Evolutionary conservation across 805 yeast genomes (phyloP).

Genomic region (Vanderwaltozyma yarrowii): DNA sequence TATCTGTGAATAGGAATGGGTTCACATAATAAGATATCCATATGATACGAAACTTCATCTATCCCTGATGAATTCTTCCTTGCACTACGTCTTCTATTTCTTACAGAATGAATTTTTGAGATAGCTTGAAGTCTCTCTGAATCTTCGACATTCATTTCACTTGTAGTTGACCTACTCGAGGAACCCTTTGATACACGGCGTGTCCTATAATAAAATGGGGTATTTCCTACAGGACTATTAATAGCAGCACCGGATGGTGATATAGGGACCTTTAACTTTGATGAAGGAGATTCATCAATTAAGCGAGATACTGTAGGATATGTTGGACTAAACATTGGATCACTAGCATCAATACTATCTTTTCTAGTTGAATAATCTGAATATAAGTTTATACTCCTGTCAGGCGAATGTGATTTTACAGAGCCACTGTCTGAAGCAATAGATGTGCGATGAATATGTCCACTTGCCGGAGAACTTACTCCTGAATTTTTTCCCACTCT

Average conservation of each 20-base stretch:
- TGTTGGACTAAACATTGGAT: background rate
- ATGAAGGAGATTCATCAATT: background rate
- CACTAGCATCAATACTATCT: slow-evolving; percentile 10
- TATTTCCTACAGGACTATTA: background rate
- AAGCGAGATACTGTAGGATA: background rate
- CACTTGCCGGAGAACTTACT: slow-evolving; percentile 14
- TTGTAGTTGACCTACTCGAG: slow-evolving; percentile 14
- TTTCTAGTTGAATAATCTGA: slow-evolving; percentile 12
- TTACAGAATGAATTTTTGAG: slow-evolving; percentile 20
- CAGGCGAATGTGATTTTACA: slow-evolving; percentile 22
- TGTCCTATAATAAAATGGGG: slow-evolving; percentile 10
- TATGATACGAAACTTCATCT: slow-evolving; percentile 17
- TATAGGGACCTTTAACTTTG: background rate
- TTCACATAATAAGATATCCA: slow-evolving; percentile 75
- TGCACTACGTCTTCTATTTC: slow-evolving; percentile 23
- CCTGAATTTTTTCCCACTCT: slow-evolving; percentile 10
- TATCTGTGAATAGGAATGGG: slow-evolving; percentile 76
- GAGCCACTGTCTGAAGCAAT: slow-evolving; percentile 20
- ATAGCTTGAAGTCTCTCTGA: slow-evolving; percentile 19
- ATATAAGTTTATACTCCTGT: slow-evolving; percentile 16
- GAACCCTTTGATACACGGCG: slow-evolving; percentile 40
- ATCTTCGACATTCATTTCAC: slow-evolving; percentile 17
- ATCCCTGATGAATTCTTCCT: slow-evolving; percentile 17
- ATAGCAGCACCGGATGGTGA: background rate
- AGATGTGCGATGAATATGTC: slow-evolving; percentile 7